These are phyloP conservation scores for Lactifluus volemus DNA, from an alignment of 768 basidiomycete genomes.

Conservation along the genomic window DNA sequence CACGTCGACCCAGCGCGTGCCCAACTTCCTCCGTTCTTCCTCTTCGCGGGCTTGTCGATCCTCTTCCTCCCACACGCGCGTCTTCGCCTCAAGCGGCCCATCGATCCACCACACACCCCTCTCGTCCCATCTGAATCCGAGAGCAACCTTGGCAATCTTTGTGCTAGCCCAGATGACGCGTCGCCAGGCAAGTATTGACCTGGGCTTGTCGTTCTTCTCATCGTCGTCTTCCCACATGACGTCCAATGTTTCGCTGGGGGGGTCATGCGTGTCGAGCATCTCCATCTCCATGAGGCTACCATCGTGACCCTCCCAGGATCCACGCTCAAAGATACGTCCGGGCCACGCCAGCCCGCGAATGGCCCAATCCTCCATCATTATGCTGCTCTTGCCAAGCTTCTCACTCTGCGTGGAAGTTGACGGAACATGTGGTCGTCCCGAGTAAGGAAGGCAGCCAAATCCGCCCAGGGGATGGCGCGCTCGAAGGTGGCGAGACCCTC, in stretches of 20 bases:
- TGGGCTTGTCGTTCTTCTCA: slow-evolving; percentile 41
- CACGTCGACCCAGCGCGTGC: slow-evolving; percentile 55
- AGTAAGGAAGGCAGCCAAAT: slow-evolving; percentile 57
- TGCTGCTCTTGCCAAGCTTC: not conserved
- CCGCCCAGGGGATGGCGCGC: slow-evolving; percentile 77
- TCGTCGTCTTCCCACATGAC: slow-evolving; percentile 78
- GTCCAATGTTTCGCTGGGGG: slow-evolving; percentile 51
- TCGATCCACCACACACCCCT: slow-evolving; percentile 55
- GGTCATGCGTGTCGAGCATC: slow-evolving; percentile 63
- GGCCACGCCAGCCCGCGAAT: slow-evolving; percentile 97
- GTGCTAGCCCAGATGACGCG: slow-evolving; percentile 64
- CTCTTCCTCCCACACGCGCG: slow-evolving; percentile 59
- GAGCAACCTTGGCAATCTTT: slow-evolving; percentile 56
- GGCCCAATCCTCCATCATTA: slow-evolving; percentile 91
- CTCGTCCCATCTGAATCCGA: slow-evolving; percentile 66
- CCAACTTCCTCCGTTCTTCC: slow-evolving; percentile 56
- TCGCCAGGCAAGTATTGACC: slow-evolving; percentile 49
- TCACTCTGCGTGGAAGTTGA: slow-evolving; percentile 24
- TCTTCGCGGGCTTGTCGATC: slow-evolving; percentile 57
- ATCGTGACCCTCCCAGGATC: slow-evolving; percentile 71
- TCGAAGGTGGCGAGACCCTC: slow-evolving; percentile 57
- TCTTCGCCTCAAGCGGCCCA: slow-evolving; percentile 59
- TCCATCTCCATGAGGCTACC: slow-evolving; percentile 40
- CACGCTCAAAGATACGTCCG: slow-evolving; percentile 84
- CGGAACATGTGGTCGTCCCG: slow-evolving; percentile 49